Evolutionary conservation across 352 stramenopile genomes (phyloP), one percentile per base, ranked within the genome.

Genomic region (Halophytophthora polymorphica): DNA sequence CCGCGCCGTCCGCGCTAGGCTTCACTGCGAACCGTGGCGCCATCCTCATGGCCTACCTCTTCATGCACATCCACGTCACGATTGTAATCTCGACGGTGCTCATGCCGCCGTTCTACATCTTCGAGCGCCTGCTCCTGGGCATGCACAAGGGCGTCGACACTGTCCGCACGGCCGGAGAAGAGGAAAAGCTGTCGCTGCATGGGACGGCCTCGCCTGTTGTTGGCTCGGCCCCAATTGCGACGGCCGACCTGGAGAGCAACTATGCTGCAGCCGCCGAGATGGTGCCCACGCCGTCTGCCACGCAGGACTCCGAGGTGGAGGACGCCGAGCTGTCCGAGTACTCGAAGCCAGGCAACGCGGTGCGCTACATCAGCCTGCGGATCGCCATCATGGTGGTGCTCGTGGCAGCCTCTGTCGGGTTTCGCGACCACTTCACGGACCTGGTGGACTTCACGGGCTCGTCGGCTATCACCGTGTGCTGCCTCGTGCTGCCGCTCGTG

Each of bases 381-480:
- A 45, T 77, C 15, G 56, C 46, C 18, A 65, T 79, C 46, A 45
- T 79, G 5, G 52, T 53, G 15, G 28, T 66, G 21, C 64, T 77
- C 6, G 61, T 76, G 15, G 52, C 74, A 17, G 54, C 53, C 8
- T 68, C 71, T 6, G 55, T 79, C 21, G 59, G 73, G 33, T 53
- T 77, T 5, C 57, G 71, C 13, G 57, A 79, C 46, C 50, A 75
- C 25, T 74, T 83, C 48, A 48, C 69, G 29, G 71, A 78, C 42
- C 58, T 83, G 11, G 55, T 75, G 0, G 71, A 83, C 64, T 83
- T 83, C 42, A 74, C 71, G 7, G 71, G 71, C 17, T 65, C 71
- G 2, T 69, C 69, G 11, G 53, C 64, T 21, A 73, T 74, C 19
- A 67, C 69, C 0, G 42, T 50, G 0, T 65, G 63, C 22, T 75